These are phyloP conservation scores for Leccinum imitatum DNA, from an alignment of 768 basidiomycete species.

Conservation along the genomic window DNA sequence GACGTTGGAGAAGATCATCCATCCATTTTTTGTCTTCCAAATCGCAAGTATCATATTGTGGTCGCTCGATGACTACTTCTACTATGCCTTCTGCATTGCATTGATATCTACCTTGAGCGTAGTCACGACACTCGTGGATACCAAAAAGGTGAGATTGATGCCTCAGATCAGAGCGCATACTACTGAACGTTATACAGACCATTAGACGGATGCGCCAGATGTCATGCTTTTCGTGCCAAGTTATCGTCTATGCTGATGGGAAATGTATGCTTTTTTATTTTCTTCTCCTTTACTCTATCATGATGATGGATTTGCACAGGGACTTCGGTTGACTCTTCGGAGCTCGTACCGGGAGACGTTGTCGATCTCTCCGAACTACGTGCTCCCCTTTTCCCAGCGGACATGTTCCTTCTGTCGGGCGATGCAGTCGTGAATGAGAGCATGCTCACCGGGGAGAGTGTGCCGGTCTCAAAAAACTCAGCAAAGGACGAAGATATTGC, in stretches of 20 bases:
- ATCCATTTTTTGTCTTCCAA: conserved; percentile 99
- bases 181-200: conserved; percentile 51
- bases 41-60: conserved; percentile 92
- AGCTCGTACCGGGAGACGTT: conserved; percentile 90
- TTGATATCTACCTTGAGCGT: conserved; percentile 87
- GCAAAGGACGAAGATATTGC: conserved; percentile 75
- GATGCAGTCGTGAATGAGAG: conserved; percentile 99
- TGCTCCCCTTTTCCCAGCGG: conserved; percentile 78
- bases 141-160: conserved; percentile 65
- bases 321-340: conserved; percentile 67
- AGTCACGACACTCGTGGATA: conserved; percentile 84
- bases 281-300: not conserved
- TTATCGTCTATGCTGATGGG: conserved; percentile 66
- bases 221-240: conserved; percentile 84
- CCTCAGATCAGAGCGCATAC: not conserved
- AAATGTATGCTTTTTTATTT: conserved; percentile 52
- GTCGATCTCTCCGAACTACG: conserved; percentile 82
- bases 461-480: conserved; percentile 91
- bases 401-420: conserved; percentile 89
- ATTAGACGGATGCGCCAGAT: conserved; percentile 94
- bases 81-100: conserved; percentile 96
- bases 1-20: conserved; percentile 62
- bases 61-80: conserved; percentile 94
- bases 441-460: conserved; percentile 98
- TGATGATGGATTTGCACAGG: conserved; percentile 43